Evolutionary conservation across 106 monocot genomes (phyloP).

Genomic region (Dactylorhiza incarnata): DNA sequence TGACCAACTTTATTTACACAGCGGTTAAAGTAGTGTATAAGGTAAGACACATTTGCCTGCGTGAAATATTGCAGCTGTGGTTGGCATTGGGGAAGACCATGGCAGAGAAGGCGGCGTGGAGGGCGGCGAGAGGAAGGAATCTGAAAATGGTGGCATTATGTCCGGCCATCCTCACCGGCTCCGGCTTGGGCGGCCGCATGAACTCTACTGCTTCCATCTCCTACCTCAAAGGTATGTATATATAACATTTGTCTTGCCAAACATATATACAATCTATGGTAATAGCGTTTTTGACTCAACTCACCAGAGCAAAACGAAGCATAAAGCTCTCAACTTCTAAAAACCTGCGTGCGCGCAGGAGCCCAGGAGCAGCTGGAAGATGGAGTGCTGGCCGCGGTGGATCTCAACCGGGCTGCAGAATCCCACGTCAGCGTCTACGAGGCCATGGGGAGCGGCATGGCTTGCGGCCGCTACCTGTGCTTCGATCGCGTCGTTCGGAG

Average conservation of each 20-base stretch:
- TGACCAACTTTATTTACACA: no score
- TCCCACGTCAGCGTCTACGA: slow-evolving; percentile 66
- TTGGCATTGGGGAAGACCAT: slow-evolving; percentile 73
- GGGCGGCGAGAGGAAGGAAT: slow-evolving; percentile 56
- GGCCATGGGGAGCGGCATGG: slow-evolving; percentile 27
- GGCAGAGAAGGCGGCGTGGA: slow-evolving; percentile 86
- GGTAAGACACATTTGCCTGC: no score
- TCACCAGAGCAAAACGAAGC: no score
- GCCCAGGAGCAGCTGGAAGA: slow-evolving; percentile 45
- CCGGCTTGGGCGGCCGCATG: slow-evolving; percentile 40
- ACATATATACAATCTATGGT: not conserved
- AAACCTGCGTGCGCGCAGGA: slow-evolving; percentile 43
- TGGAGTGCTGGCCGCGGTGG: slow-evolving; percentile 52
- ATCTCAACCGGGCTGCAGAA: slow-evolving; percentile 48
- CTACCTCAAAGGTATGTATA: slow-evolving; percentile 83
- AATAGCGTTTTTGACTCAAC: no score
- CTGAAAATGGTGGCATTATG: slow-evolving; percentile 63
- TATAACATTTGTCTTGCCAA: not conserved
- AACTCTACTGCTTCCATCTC: slow-evolving; percentile 70
- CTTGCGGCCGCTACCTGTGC: slow-evolving; percentile 75
- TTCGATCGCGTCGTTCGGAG: slow-evolving; percentile 42
- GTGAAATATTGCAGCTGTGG: slow-evolving; percentile 82
- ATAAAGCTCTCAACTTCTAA: no score
- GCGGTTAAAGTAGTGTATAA: no score
- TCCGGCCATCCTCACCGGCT: slow-evolving; percentile 68